Evolutionary conservation across 352 stramenopile species (phyloP), one percentile per base, ranked within the genome.

Genomic region (Globisporangium nagaii): DNA sequence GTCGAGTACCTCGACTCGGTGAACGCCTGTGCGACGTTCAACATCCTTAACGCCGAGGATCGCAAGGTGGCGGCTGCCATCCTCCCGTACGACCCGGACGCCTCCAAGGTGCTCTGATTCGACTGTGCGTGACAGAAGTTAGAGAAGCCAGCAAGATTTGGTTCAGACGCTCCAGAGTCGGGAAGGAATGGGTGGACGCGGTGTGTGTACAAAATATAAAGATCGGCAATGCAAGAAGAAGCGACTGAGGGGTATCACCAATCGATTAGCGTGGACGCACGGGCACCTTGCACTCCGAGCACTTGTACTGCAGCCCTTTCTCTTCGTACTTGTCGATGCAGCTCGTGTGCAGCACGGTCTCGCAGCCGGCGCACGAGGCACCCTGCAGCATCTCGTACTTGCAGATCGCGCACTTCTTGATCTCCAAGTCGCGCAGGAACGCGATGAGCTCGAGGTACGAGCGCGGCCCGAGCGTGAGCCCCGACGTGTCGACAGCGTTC

Each of bases 41-140:
- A 96, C 57, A 89, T 96, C 59, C 66, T 96, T n/a, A 96, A 93
- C 68, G 83, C 83, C n/a, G 84, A 96, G 55, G 86, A 93, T 62
- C 80, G 86, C 55, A 71, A 79, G 40, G 75, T 96, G 20, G 86
- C 72, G 7, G 86, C 82, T 11, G 84, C 82, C n/a, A 75, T 96
- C 47, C 56, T 96, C 11, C 83, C 85, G 3, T 75, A 66, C 53
- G 78, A 90, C 36, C 57, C 79, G n/a, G 51, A 86, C 30, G 67
- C 67, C 2, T 47, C 41, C 13, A 49, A 34, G 7, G 27, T 50
- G n/a, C 22, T 32, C 5, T 62, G 40, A 56, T 12, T n/a, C n/a
- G n/a, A n/a, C n/a, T n/a, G n/a, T n/a, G n/a, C n/a, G n/a, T n/a
- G n/a, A n/a, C n/a, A n/a, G n/a, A n/a, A n/a, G n/a, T n/a, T n/a